A percentile compares a stretch with the other conserved stretches of the same genome.
phyloP scores from a whole-genome alignment of 2,329 filamentous ascomycete genomes.

The Apiospora koreana region DNA sequence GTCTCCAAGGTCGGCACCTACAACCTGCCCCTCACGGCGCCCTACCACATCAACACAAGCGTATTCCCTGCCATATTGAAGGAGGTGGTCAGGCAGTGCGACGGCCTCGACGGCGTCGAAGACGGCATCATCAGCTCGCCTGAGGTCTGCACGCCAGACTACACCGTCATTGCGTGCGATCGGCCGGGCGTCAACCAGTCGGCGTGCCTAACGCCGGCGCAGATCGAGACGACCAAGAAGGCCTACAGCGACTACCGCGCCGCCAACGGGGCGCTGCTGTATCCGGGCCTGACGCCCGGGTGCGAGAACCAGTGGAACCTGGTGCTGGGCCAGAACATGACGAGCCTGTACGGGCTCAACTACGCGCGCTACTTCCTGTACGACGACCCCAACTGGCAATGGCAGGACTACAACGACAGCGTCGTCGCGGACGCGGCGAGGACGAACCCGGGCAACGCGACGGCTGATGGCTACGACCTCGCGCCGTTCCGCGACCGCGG shows the following conservation, averaged over 20 bases:
- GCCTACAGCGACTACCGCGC: conserved; percentile 32
- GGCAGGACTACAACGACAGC: conserved; percentile 35
- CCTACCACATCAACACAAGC: conserved; percentile 50
- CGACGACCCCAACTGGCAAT: conserved; percentile 38
- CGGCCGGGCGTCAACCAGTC: conserved; percentile 24
- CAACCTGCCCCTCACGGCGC: conserved; percentile 46
- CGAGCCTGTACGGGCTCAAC: conserved; percentile 35
- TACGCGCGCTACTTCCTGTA: conserved; percentile 42
- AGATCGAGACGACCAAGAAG: conserved; percentile 38
- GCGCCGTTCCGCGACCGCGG: conserved; percentile 39
- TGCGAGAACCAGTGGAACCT: conserved; percentile 42
- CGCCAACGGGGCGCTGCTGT: conserved; percentile 36
- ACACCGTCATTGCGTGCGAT: conserved; percentile 41
- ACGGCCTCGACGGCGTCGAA: conserved; percentile 47
- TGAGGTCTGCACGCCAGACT: conserved; percentile 44
- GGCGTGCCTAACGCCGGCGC: conserved; percentile 43
- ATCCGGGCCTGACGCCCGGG: conserved; percentile 46
- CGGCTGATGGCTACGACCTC: conserved; percentile 41
- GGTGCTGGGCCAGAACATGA: conserved; percentile 28
- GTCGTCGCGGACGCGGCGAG: conserved; percentile 31
- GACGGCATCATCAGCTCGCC: conserved; percentile 53
- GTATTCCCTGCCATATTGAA: conserved; percentile 38
- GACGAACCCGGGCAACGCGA: conserved; percentile 38
- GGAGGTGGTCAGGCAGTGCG: conserved; percentile 52
- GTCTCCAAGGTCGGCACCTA: conserved; percentile 45